Base-by-base conservation (phyloP, 345 rosid species). In the Hibiscus trionum region DNA sequence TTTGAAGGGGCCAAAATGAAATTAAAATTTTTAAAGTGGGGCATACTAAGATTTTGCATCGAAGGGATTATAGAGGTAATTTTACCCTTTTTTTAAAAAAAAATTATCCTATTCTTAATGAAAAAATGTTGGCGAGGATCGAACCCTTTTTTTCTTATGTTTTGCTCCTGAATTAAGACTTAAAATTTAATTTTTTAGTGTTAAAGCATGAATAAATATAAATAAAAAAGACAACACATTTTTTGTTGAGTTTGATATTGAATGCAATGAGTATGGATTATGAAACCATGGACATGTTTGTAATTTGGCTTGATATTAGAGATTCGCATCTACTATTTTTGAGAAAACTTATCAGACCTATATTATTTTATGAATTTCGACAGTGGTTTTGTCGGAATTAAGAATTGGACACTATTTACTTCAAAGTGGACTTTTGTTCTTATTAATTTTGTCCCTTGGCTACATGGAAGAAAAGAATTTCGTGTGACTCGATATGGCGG, bases 401-500 rank as follows among this genome's bases (percentile, higher is more conserved):
- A 10, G 21, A 50, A 29, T 72, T 62, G 61, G 69, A 75, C 39
- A 29, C 61, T 70, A 63, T 19, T 56, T 60, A 68, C 76, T 78
- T 61, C 61, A 72, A 61, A 75, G 72, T 65, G 47, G 77, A 73
- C 77, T 77, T 66, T 76, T 76, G 78, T 67, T 76, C 64, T 66
- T 29, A 55, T 50, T 47, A 44, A 19, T 59, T 71, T 75, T 79
- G 78, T 79, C 76, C 8, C 29, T 67, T 44, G 68, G 72, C 74
- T 67, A 66, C 72, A 67, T 58, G 47, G 26, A 15, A 66, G 17
- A 35, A 50, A 21, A 64, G 52, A 74, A 50, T 47, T 29, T 66
- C 26, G 7, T 59, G 57, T 59, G 42, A 53, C 58, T 71, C 60
- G 8, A 8, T 59, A 24, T 74, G 72, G 68, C 47, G 58, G 75